Base-by-base conservation (phyloP, 768 basidiomycete species). In the Roridomyces roridus region DNA sequence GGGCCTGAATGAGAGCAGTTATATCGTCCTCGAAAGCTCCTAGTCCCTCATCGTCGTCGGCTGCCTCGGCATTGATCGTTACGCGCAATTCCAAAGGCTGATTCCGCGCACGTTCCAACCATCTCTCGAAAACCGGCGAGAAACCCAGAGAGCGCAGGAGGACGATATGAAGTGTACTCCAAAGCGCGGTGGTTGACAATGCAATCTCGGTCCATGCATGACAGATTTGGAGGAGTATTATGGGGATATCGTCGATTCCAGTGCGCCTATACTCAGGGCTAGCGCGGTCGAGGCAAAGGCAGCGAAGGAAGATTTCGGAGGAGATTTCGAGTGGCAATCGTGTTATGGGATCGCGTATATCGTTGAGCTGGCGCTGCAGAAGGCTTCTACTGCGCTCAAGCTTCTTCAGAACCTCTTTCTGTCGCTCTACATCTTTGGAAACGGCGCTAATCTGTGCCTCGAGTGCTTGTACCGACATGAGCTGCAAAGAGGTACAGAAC, bases 291-390 rank as follows among this genome's bases (percentile, higher is more conserved):
- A 31, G 14, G 14, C 39, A 46, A 10, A 49, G 40, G n/a, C 46
- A 55, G 0, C 4, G 37, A 1, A 24, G 8, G 39, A 48, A 42
- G 8, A 43, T 49, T 1, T 44, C 5, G 25, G 55, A 48, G 5
- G 55, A 25, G 31, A 56, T 35, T 35, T 56, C 46, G 23, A 43
- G 10, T 18, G 55, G 46, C 7, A 56, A 9, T 12, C 40, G 40
- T 2, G 46, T 24, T 17, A 56, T 26, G 6, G 46, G 39, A 41
- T 56, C 55, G 15, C 34, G 35, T 15, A 28, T 14, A 29, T 29
- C 20, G 11, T 49, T 49, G 9, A 56, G 40, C 8, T 43, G 17
- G 37, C 44, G 7, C 7, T 39, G 47, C 10, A 9, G 9, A 18
- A 28, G 39, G 29, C 40, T 46, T 23, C 24, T 46, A 31, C 29